Conservation (phyloP, 2,329 filamentous ascomycete genomes). For the Colletotrichum plurivorum region DNA sequence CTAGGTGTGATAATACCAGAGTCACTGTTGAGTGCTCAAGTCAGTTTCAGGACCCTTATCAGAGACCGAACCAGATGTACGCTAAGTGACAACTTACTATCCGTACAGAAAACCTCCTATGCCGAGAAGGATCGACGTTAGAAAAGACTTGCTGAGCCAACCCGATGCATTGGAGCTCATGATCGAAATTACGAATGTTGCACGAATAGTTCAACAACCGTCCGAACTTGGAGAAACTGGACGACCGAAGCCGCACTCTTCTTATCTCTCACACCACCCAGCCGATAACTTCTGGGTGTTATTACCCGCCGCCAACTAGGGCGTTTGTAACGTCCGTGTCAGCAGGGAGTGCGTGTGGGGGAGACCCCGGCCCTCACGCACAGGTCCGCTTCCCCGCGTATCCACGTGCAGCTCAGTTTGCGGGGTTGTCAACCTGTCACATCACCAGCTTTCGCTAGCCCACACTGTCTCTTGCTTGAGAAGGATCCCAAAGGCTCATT, state of each 20-base stretch:
- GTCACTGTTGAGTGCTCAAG: slow-evolving; percentile 47
- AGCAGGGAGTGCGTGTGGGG: slow-evolving; percentile 17
- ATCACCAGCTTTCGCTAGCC: background rate
- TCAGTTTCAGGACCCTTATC: background rate
- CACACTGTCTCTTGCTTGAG: background rate
- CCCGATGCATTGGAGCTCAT: slow-evolving; percentile 30
- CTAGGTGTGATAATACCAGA: slow-evolving; percentile 59
- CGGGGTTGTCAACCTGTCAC: slow-evolving; percentile 12
- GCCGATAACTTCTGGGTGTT: slow-evolving; percentile 2
- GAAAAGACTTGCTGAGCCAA: slow-evolving; percentile 55
- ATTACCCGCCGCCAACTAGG: slow-evolving; percentile 17
- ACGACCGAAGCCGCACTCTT: background rate
- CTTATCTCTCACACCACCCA: background rate
- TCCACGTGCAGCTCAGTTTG: slow-evolving; percentile 10
- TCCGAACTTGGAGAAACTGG: background rate
- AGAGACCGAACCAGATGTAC: background rate
- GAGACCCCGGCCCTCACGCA: background rate
- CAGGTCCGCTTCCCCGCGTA: slow-evolving; percentile 28
- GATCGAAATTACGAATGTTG: background rate
- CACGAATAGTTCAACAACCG: background rate
- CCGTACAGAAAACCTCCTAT: slow-evolving; percentile 58
- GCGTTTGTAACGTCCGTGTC: slow-evolving; percentile 22
- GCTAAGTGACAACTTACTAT: slow-evolving; percentile 45
- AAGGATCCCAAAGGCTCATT: background rate
- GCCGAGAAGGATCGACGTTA: slow-evolving; percentile 55